phyloP scores from a whole-genome alignment of 257 asterid genomes.

The Rauvolfia tetraphylla region DNA sequence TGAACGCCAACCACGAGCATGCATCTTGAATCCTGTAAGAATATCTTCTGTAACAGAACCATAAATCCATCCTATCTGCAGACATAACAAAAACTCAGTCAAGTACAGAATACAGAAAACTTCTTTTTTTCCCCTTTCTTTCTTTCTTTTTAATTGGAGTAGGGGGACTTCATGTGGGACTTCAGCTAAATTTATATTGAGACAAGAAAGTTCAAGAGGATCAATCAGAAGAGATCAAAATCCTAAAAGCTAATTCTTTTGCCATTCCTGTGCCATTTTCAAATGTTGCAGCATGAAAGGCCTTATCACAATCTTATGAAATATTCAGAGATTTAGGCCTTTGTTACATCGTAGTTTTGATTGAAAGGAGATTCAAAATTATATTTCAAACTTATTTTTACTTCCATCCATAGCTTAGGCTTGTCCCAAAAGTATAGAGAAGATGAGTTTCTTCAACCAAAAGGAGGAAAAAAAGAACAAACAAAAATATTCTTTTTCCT shows the following conservation, averaged over 20 bases:
- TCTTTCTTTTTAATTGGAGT: no score
- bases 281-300: background rate
- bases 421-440: no score
- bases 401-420: no score
- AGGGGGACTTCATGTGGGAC: background rate
- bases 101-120: background rate
- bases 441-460: no score
- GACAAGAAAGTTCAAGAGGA: background rate
- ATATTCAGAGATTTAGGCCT: no score
- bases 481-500: no score
- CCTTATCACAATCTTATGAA: no score
- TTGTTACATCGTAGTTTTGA: background rate
- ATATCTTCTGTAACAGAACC: constrained; percentile 99
- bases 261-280: background rate
- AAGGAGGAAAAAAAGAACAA: no score
- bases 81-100: constrained; percentile 14
- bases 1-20: constrained; percentile 99
- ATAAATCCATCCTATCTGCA: constrained; percentile 97
- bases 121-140: no score
- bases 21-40: constrained; percentile 99
- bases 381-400: background rate
- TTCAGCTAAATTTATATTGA: background rate
- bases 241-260: no score
- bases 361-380: background rate
- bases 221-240: no score